These are phyloP conservation scores for Colletotrichum higginsianum DNA, from an alignment of 2,329 filamentous ascomycete genomes.

Conservation along the genomic window DNA sequence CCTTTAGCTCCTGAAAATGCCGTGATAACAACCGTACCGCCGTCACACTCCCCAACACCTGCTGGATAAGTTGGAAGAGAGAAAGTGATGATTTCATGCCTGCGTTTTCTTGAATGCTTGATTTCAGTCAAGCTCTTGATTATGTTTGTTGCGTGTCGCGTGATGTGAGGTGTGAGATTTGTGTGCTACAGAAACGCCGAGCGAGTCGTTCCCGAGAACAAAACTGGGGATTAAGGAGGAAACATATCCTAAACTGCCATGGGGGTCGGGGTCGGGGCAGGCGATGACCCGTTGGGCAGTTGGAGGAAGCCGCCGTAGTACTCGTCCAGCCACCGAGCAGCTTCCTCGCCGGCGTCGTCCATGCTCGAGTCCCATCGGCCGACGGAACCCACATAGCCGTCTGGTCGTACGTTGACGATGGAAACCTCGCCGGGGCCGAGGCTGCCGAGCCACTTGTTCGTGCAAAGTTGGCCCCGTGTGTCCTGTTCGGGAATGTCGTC, in stretches of 20 bases:
- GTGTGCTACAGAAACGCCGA: conserved; percentile 32
- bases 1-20: conserved; percentile 42
- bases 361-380: conserved; percentile 66
- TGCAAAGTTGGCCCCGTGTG: conserved; percentile 68
- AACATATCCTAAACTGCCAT: conserved; percentile 29
- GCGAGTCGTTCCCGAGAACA: conserved; percentile 18
- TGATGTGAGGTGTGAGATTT: conserved; percentile 29
- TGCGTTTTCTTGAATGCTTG: conserved; percentile 29
- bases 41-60: conserved; percentile 41
- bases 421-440: conserved; percentile 71
- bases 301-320: conserved; percentile 71
- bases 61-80: conserved; percentile 38
- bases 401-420: conserved; percentile 78
- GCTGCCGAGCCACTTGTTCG: conserved; percentile 78
- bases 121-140: conserved; percentile 27
- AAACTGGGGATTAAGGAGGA: conserved; percentile 9
- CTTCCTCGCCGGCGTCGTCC: conserved; percentile 65
- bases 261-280: conserved; percentile 34
- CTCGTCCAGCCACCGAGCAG: conserved; percentile 68
- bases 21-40: conserved; percentile 38
- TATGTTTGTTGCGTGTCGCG: conserved; percentile 29
- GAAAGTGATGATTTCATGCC: conserved; percentile 37
- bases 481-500: conserved; percentile 74
- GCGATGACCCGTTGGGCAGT: conserved; percentile 53
- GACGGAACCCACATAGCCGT: conserved; percentile 81